Percentiles rank a stretch among this genome's conserved stretches.
Conservation (phyloP, 1,284 basidiomycete species). For the Pseudozyma sp. region DNA sequence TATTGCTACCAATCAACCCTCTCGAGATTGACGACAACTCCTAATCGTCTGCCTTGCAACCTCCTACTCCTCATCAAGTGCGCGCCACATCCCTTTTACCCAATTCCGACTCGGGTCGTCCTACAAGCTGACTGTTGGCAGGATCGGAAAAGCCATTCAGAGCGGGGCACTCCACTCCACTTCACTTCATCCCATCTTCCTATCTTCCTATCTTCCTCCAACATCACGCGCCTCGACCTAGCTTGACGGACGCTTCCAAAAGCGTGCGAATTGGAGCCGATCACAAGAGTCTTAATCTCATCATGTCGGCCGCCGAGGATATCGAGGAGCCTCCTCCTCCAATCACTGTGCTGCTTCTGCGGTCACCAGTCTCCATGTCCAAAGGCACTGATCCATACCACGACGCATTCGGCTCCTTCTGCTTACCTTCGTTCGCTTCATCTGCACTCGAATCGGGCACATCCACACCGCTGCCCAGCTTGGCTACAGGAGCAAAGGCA, state of each 20-base stretch:
- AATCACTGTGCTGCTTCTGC: conserved; percentile 57
- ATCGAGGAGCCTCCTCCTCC: conserved; percentile 48
- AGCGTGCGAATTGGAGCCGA: conserved; percentile 2
- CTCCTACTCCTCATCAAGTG: background rate
- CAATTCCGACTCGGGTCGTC: too few species aligned
- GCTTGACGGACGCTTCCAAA: background rate
- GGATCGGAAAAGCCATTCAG: too few species aligned
- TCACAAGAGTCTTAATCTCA: background rate
- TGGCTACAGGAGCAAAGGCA: conserved; percentile 10
- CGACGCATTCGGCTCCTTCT: conserved; percentile 66
- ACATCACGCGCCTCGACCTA: background rate
- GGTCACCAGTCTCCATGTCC: conserved; percentile 61
- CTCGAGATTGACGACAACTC: too few species aligned
- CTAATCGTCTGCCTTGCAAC: background rate
- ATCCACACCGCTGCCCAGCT: conserved; percentile 57
- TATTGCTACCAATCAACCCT: too few species aligned
- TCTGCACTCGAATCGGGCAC: conserved; percentile 64
- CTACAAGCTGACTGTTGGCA: too few species aligned
- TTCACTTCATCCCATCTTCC: too few species aligned
- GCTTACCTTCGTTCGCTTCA: conserved; percentile 62
- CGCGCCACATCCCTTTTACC: too few species aligned
- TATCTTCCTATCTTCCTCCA: background rate
- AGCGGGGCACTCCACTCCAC: too few species aligned
- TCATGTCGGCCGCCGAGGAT: conserved; percentile 34
- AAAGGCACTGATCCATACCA: conserved; percentile 67